Evolutionary conservation across 208 protist species (phyloP).

Genomic region (Leishmania tarentolae): DNA sequence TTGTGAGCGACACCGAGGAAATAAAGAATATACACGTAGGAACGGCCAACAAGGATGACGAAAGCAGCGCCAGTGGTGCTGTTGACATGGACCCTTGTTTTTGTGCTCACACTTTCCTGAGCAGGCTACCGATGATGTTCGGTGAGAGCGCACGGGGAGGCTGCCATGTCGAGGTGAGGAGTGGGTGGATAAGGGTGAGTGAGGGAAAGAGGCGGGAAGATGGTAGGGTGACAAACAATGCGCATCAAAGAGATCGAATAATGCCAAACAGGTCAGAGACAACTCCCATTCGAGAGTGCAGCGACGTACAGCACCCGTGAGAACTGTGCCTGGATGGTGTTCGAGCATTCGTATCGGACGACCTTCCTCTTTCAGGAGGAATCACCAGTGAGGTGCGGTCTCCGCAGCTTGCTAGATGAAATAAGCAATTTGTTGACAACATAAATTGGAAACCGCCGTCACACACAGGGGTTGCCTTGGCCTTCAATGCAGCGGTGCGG

Average conservation of each 20-base stretch:
- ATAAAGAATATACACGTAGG: no score
- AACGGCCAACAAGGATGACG: background rate
- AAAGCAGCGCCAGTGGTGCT: background rate
- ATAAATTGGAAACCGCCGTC: background rate
- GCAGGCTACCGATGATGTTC: background rate
- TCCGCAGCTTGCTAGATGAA: background rate
- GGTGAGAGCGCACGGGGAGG: background rate
- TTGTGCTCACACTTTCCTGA: background rate
- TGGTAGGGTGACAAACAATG: background rate
- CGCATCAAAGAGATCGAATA: background rate
- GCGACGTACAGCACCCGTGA: background rate
- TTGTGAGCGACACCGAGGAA: background rate
- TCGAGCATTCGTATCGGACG: background rate
- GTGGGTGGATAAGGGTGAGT: background rate
- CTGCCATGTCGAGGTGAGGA: conserved; percentile 4
- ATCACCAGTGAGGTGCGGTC: background rate
- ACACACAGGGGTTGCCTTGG: background rate
- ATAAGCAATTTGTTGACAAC: background rate
- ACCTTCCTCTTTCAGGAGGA: background rate
- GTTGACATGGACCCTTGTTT: background rate
- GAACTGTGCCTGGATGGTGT: background rate
- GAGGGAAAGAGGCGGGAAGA: background rate
- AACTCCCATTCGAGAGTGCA: background rate
- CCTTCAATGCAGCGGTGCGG: background rate
- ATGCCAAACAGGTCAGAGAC: background rate